Evolutionary conservation across 1,284 basidiomycete species (phyloP), one percentile per base, ranked within the genome.

Genomic region (Vanrija sp.): DNA sequence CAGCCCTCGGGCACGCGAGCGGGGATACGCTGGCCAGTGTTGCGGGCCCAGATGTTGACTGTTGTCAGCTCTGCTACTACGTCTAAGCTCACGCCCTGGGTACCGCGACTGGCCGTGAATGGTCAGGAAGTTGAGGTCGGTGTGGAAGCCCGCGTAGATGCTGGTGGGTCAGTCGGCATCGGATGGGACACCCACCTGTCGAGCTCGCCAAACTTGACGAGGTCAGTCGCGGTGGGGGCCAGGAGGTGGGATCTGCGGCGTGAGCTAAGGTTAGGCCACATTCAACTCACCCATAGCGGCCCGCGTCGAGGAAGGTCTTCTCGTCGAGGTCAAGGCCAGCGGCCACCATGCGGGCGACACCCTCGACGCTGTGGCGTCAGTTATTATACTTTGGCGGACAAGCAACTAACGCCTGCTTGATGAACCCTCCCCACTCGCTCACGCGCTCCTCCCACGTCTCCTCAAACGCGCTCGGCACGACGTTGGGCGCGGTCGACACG

Each of bases 71-170:
- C 9, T 12, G 15, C 18, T 12, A 3, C 38, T 18, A 6, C 3
- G 10, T 39, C 4, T 5, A 10, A n/a, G 58, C 72, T 63, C 38
- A 75, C 71, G 55, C 7, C 72, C 72, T 2, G 72, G 72, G 54
- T 73, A 75, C 18, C 72, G 57, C 19, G 89, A 93, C 49, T 88
- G 85, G 20, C 91, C 92, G 65, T 95, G 92, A 47, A 94, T 94
- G 4, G 91, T 93, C 58, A 78, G 57, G 51, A 76, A 76, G 64
- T 78, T 78, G 38, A 79, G 61, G 49, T 77, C 76, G 9, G 69
- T 86, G 71, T 95, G 91, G 72, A 95, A 94, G 2, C 92, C 91
- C 7, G 92, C 91, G 49, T 91, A 83, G 61, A 94, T 89, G 7
- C 86, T 88, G 66, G 85, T 12, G 31, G 0, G 16, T 47, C 9